phyloP scores from a whole-genome alignment of 129 eudicot species.

The Arctium lappa region DNA sequence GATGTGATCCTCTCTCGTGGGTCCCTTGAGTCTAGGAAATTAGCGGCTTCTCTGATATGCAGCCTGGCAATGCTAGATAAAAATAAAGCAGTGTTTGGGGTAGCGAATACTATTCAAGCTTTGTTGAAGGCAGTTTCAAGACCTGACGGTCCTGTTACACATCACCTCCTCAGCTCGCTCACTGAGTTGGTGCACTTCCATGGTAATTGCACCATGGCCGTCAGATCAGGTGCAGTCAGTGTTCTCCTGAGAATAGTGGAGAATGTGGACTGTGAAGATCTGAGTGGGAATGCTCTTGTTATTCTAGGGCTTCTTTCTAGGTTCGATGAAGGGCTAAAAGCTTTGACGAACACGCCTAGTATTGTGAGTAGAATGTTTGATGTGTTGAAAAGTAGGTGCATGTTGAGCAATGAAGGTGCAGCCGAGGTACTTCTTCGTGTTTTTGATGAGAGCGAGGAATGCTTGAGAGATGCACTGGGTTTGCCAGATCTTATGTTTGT shows the following conservation, averaged over 20 bases:
- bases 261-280: slow-evolving; percentile 49
- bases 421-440: slow-evolving; percentile 52
- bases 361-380: slow-evolving; percentile 48
- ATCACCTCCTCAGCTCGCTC: slow-evolving; percentile 67
- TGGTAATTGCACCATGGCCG: slow-evolving; percentile 84
- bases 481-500: slow-evolving; percentile 52
- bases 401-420: slow-evolving; percentile 70
- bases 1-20: slow-evolving; percentile 35
- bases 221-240: slow-evolving; percentile 48
- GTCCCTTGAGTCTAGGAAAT: slow-evolving; percentile 45
- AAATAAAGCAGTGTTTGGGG: slow-evolving; percentile 82
- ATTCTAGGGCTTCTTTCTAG: slow-evolving; percentile 58
- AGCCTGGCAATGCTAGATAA: slow-evolving; percentile 82
- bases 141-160: slow-evolving; percentile 42
- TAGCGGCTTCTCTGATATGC: slow-evolving; percentile 72
- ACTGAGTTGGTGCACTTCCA: slow-evolving; percentile 77
- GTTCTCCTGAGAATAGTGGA: slow-evolving; percentile 47
- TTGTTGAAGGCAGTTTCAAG: slow-evolving; percentile 52
- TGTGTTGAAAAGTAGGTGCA: slow-evolving; percentile 56
- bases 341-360: slow-evolving; percentile 40
- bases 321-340: slow-evolving; percentile 69
- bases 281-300: slow-evolving; percentile 60
- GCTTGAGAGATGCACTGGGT: slow-evolving; percentile 55
- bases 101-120: slow-evolving; percentile 51
- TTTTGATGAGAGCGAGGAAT: slow-evolving; percentile 69